A percentile compares a stretch with the other conserved stretches of the same genome.
Conservation (phyloP, 805 yeast species). For the Candida sakaeoensis region DNA sequence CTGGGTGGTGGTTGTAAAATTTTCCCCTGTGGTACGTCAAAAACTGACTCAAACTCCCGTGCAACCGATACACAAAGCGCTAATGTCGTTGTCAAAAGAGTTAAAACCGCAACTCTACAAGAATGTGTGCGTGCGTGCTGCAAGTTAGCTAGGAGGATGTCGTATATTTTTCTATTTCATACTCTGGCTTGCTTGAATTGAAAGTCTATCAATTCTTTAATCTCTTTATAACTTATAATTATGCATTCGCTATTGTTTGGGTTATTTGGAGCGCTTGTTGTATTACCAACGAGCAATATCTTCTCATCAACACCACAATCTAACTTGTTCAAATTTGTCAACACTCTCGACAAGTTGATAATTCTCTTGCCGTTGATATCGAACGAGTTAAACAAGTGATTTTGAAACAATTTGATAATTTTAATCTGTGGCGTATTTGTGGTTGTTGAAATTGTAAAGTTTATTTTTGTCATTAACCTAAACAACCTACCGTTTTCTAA, state of each 20-base stretch:
- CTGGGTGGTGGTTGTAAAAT: no score
- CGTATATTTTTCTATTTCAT: no score
- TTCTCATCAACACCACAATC: slow-evolving; percentile 91
- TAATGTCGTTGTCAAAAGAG: no score
- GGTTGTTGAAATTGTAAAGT: slow-evolving; percentile 63
- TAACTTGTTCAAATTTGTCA: slow-evolving; percentile 76
- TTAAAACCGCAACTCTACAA: no score
- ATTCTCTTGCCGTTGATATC: slow-evolving; percentile 68
- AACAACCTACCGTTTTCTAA: slow-evolving; percentile 86
- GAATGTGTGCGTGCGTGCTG: no score
- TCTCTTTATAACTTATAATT: slow-evolving; percentile 79
- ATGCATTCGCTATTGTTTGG: slow-evolving; percentile 68
- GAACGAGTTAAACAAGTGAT: slow-evolving; percentile 80
- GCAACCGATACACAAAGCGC: no score
- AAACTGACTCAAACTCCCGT: no score
- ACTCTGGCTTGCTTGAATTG: slow-evolving; percentile 51
- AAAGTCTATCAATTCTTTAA: slow-evolving; percentile 65
- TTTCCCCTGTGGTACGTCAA: no score
- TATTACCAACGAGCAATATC: slow-evolving; percentile 53
- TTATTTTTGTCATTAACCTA: slow-evolving; percentile 75
- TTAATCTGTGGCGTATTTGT: slow-evolving; percentile 44
- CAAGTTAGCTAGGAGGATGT: no score
- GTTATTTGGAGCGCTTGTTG: slow-evolving; percentile 60
- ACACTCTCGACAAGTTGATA: slow-evolving; percentile 77
- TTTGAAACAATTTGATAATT: slow-evolving; percentile 61